Evolutionary conservation across 257 asterid species (phyloP), one percentile per base, ranked within the genome.

Genomic region (Plantago elongata): DNA sequence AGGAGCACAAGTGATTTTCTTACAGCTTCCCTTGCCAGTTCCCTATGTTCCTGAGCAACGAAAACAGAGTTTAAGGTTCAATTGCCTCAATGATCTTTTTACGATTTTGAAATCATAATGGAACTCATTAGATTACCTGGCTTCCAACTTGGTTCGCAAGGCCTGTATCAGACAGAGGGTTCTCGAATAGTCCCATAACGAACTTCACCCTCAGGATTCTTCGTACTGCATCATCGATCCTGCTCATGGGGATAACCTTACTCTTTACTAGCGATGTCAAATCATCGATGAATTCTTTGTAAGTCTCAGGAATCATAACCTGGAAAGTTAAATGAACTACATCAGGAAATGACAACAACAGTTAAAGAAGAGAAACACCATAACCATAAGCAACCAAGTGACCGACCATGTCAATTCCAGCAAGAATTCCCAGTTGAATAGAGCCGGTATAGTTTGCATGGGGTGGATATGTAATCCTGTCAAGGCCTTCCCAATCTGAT

Each of bases 321-420:
- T 77, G 68, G 27, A 66, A 46, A 63, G 63, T 67, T 51, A n/a
- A 62, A 66, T 52, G 7, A 52, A 45, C 18, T 44, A 61, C 4
- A 54, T 64, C 47, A 61, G 61, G 40, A 59, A 10, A 65, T n/a
- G 27, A 49, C 17, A 18, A 18, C 51, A 1, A 45, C 15, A 37
- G 5, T 5, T 16, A 51, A 13, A 42, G 29, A 59, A 42, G 9
- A 22, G 12, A 22, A 60, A 45, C 11, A 4, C 44, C 42, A 62
- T 8, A 8, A 8, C 40, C 64, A 44, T 9, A 34, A 34, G 40
- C 8, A 62, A 68, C 73, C 45, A 13, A 34, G 40, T 3, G 57
- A 68, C 73, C 45, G 11, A 86, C 89, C 86, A 86, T 86, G 68
- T 83, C 91, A 60, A 86, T 70, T 45, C 95, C 95, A 12, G 95